Base-by-base conservation (phyloP, 2,329 filamentous ascomycete species). In the Westerdykella sp. region DNA sequence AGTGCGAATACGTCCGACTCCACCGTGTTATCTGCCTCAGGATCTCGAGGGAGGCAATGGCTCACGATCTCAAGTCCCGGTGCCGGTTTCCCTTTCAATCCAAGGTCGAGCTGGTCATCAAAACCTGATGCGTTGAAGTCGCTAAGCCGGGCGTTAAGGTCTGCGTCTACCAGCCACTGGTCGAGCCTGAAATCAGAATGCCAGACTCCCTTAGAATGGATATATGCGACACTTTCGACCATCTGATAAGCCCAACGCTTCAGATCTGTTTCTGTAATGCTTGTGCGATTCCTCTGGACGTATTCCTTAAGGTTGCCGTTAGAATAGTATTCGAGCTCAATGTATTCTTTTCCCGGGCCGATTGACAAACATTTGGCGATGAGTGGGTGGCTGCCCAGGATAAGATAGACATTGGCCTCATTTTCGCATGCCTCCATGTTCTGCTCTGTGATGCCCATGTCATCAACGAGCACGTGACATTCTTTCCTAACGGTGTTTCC, bases 171-270 rank as follows among this genome's bases (percentile, higher is more conserved):
- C 13, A 41, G 28, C 41, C 44, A 47, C 31, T 47, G 44, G n/a
- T 47, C 41, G 32, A 46, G 41, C 28, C 44, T 34, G 25, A 46
- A 16, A 39, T 46, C 44, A 18, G 44, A 39, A 15, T 46, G 41
- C 12, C 37, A 11, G 15, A 46, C 28, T 13, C 44, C 44, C 15
- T 40, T 46, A 13, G 31, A 36, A 39, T 44, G 45, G 3, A 47
- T 38, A 15, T 44, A 40, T 12, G 22, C 38, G 25, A 44, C 41
- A 14, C 37, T 36, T 30, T 41, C 39, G 14, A 44, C 38, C 42
- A 47, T 47, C 32, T 47, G 42, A 12, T 38, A 28, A n/a, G 45
- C 42, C 45, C 45, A 47, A 35, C 32, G 39, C 22, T 21, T 44
- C 5, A 34, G 13, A 9, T 28, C 25, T 12, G 11, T 10, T 7